Evolutionary conservation across 345 rosid genomes (phyloP).

Genomic region (Eucalyptus pauciflora): DNA sequence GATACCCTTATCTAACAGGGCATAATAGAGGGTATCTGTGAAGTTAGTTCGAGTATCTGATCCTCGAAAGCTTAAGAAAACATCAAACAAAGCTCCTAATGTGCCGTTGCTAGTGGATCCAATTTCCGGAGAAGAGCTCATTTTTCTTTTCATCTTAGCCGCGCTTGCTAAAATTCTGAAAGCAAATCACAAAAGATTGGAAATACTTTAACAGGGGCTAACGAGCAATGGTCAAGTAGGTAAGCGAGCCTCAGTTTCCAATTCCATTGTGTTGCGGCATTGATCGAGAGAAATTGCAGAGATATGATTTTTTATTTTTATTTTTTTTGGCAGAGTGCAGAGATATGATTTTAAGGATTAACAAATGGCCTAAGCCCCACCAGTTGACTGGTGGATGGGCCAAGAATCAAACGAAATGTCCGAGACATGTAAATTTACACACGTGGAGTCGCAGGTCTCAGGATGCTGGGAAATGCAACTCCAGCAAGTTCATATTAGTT

Average conservation of each 20-base stretch:
- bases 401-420: no score
- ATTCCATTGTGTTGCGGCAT: background rate
- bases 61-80: background rate
- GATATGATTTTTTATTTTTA: no score
- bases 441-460: no score
- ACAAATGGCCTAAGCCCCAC: background rate
- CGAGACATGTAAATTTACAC: no score
- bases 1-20: background rate
- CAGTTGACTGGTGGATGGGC: no score
- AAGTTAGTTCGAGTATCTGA: background rate
- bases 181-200: background rate
- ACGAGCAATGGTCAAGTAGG: rapidly evolving
- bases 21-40: background rate
- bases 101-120: background rate
- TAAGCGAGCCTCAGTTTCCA: background rate
- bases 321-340: background rate
- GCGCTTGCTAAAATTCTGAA: background rate
- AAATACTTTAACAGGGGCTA: no score
- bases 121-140: background rate
- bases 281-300: background rate
- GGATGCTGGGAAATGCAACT: no score
- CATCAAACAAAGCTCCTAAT: background rate
- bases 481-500: no score
- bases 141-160: background rate
- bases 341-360: no score